These are phyloP conservation scores for Blastocystis sp. DNA, from an alignment of 352 stramenopile species.

Conservation along the genomic window DNA sequence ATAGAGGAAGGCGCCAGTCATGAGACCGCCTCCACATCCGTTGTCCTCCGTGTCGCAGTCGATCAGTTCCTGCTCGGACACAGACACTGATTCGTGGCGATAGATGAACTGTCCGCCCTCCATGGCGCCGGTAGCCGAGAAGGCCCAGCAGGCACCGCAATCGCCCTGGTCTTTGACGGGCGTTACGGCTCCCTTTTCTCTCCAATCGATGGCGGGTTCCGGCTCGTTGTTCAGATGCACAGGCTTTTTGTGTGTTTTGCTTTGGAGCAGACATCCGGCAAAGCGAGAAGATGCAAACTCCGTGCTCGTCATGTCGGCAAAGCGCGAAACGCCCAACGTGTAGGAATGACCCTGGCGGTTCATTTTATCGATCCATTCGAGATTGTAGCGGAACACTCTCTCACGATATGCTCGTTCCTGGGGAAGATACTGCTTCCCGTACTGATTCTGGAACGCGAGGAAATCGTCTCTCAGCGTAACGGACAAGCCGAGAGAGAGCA, in stretches of 20 bases:
- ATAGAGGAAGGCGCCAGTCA: slow-evolving; percentile 95
- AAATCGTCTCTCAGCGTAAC: not conserved
- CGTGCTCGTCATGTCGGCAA: slow-evolving; percentile 90
- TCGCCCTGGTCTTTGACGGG: slow-evolving; percentile 96
- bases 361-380: slow-evolving; percentile 84
- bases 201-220: slow-evolving; percentile 88
- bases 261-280: slow-evolving; percentile 78
- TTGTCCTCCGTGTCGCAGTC: slow-evolving; percentile 94
- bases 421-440: slow-evolving; percentile 49
- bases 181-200: slow-evolving; percentile 89
- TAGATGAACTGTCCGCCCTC: slow-evolving; percentile 93
- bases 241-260: slow-evolving; percentile 69
- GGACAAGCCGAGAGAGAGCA: not conserved
- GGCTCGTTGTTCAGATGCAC: slow-evolving; percentile 2
- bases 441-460: not conserved
- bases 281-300: slow-evolving; percentile 88
- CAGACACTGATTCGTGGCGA: slow-evolving; percentile 84
- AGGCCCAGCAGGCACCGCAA: slow-evolving; percentile 97
- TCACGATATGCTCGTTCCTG: slow-evolving; percentile 75
- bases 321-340: slow-evolving; percentile 89
- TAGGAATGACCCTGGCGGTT: slow-evolving; percentile 83
- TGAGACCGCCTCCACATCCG: slow-evolving; percentile 94
- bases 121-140: slow-evolving; percentile 94
- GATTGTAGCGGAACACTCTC: slow-evolving; percentile 84
- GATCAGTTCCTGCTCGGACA: slow-evolving; percentile 97